These are phyloP conservation scores for Chrysochromulina parva DNA, from an alignment of 78 protist genomes.

Conservation along the genomic window DNA sequence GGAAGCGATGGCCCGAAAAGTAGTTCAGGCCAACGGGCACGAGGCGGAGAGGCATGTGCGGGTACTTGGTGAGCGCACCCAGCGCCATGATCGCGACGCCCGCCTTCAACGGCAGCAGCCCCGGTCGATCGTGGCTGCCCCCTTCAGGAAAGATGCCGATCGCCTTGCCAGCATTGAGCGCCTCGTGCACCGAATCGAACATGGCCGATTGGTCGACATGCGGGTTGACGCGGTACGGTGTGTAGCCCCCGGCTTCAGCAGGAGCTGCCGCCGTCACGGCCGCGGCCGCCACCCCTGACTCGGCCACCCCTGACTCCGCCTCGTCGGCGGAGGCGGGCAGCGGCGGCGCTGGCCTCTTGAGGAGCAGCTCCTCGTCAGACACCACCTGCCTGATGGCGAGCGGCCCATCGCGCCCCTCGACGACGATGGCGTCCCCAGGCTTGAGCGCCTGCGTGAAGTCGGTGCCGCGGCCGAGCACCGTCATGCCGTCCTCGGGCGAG, in stretches of 20 bases:
- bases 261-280: too few species aligned
- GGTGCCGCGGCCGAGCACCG: slow-evolving; percentile 3
- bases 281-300: too few species aligned
- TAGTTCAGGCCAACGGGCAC: slow-evolving; percentile 57
- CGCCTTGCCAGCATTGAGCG: not conserved
- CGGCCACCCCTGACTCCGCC: too few species aligned
- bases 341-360: not conserved
- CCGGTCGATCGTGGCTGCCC: slow-evolving; percentile 52
- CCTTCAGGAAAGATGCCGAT: slow-evolving; percentile 69
- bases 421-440: not conserved
- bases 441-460: not conserved
- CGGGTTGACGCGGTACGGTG: not conserved
- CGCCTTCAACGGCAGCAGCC: slow-evolving; percentile 53
- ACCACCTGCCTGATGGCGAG: not conserved
- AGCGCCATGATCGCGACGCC: slow-evolving; percentile 54
- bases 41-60: not conserved
- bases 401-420: not conserved
- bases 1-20: slow-evolving; percentile 48
- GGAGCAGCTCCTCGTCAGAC: not conserved
- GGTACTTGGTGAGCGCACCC: not conserved
- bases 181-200: slow-evolving; percentile 11
- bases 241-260: too few species aligned
- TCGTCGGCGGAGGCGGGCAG: not conserved
- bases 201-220: slow-evolving; percentile 25
- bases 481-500: not conserved